Percentiles rank a stretch among this genome's conserved stretches.
These are phyloP conservation scores for Bauhinia variegata DNA, from an alignment of 306 rosid genomes.

Conservation along the genomic window DNA sequence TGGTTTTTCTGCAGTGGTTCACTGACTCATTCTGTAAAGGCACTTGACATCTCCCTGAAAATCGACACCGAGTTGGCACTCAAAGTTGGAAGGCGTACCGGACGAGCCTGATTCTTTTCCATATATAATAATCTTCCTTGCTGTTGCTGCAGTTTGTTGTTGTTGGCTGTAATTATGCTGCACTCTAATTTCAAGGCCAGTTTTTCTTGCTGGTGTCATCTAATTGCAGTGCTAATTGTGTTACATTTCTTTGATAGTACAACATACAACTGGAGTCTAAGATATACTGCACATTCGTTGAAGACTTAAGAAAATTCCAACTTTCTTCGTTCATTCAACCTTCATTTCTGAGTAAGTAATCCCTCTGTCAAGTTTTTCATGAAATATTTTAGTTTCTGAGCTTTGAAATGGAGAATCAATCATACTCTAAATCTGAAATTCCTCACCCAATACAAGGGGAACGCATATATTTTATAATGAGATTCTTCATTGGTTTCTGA, in stretches of 20 bases:
- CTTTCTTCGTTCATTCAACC: too few species aligned
- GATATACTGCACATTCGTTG: neutral
- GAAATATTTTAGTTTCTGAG: too few species aligned
- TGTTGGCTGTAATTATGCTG: slow-evolving; percentile 11
- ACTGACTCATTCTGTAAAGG: slow-evolving; percentile 91
- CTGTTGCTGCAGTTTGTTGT: neutral
- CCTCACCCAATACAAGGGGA: too few species aligned
- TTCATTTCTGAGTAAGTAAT: too few species aligned
- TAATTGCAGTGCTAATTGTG: neutral
- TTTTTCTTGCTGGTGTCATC: neutral
- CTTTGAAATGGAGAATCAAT: too few species aligned
- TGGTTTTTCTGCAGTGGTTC: slow-evolving; percentile 72
- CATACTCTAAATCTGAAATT: too few species aligned
- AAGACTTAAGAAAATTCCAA: neutral
- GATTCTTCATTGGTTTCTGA: too few species aligned
- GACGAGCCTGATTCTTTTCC: slow-evolving; percentile 64
- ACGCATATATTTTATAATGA: too few species aligned
- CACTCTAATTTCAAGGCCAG: neutral
- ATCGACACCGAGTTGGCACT: slow-evolving; percentile 94
- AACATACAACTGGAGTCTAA: slow-evolving; percentile 15
- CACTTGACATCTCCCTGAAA: slow-evolving; percentile 91
- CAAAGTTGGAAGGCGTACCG: slow-evolving; percentile 86
- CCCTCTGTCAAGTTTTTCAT: too few species aligned
- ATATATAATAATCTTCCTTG: neutral
- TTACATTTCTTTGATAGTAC: neutral